These are phyloP conservation scores for Ceratocystis ficicola DNA, from an alignment of 2,329 filamentous ascomycete species.

Conservation along the genomic window DNA sequence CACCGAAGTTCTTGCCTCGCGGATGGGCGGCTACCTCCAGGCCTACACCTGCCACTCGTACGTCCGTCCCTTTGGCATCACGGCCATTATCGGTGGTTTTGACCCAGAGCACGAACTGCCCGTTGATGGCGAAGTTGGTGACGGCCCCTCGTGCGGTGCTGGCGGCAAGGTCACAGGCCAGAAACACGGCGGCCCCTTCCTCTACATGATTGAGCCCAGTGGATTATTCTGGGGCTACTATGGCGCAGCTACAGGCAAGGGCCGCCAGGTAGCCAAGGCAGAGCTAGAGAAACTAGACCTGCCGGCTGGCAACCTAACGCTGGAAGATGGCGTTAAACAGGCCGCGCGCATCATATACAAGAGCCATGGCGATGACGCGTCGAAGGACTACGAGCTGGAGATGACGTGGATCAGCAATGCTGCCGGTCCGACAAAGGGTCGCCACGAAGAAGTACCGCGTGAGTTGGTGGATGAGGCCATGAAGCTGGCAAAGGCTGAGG, in stretches of 20 bases:
- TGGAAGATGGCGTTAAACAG: slow-evolving; percentile 86
- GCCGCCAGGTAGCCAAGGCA: slow-evolving; percentile 89
- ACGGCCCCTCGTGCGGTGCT: slow-evolving; percentile 62
- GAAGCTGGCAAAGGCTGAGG: slow-evolving; percentile 75
- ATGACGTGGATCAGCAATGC: slow-evolving; percentile 93
- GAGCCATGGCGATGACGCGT: slow-evolving; percentile 97
- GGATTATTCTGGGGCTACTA: slow-evolving; percentile 99
- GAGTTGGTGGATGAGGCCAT: slow-evolving; percentile 84
- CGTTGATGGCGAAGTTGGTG: slow-evolving; percentile 83
- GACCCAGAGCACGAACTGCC: slow-evolving; percentile 75
- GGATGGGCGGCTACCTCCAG: slow-evolving; percentile 93
- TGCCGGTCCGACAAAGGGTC: slow-evolving; percentile 80
- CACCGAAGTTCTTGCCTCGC: slow-evolving; percentile 72
- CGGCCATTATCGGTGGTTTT: slow-evolving; percentile 85
- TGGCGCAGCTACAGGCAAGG: slow-evolving; percentile 93
- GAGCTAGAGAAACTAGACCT: slow-evolving; percentile 97
- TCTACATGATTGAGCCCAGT: slow-evolving; percentile 99
- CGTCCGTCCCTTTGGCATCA: slow-evolving; percentile 92
- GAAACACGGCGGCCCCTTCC: slow-evolving; percentile 74
- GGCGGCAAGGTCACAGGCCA: slow-evolving; percentile 67
- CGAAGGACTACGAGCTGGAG: slow-evolving; percentile 98
- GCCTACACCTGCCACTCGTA: slow-evolving; percentile 96
- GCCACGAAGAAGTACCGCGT: slow-evolving; percentile 86
- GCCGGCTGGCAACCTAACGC: slow-evolving; percentile 58
- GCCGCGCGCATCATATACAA: slow-evolving; percentile 95